Conservation (phyloP, 495 filamentous ascomycete genomes). For the Chaetomium tenue region DNA sequence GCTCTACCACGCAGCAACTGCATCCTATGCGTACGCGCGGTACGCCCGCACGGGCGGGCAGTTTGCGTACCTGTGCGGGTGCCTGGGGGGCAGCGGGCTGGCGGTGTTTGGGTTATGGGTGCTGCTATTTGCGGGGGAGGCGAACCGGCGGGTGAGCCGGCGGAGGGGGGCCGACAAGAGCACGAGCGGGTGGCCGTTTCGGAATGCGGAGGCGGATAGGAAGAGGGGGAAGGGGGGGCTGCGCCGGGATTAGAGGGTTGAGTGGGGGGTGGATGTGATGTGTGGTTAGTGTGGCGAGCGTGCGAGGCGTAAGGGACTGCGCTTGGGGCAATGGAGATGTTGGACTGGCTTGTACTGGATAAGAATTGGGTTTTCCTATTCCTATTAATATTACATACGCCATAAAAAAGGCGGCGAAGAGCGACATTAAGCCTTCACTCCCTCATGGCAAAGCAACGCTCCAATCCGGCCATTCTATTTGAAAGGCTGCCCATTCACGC, state of each 20-base stretch:
- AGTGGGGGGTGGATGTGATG: too few relatives aligned
- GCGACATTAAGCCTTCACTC: neutral
- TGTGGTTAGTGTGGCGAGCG: neutral
- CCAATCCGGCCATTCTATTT: neutral
- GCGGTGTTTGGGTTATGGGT: slow-evolving; percentile 69
- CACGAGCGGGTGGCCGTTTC: slow-evolving; percentile 79
- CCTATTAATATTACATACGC: too few relatives aligned
- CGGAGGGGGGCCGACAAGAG: slow-evolving; percentile 77
- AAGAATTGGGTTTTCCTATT: too few relatives aligned
- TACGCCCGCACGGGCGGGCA: slow-evolving; percentile 56
- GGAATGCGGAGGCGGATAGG: slow-evolving; percentile 49
- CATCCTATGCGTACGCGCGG: slow-evolving; percentile 67
- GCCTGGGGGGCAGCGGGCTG: slow-evolving; percentile 51
- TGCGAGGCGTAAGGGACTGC: neutral
- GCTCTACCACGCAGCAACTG: slow-evolving; percentile 59
- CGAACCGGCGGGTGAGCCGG: slow-evolving; percentile 58
- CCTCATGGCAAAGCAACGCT: neutral
- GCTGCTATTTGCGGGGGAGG: slow-evolving; percentile 65
- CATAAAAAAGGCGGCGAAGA: neutral
- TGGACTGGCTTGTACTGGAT: too few relatives aligned
- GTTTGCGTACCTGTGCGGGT: slow-evolving; percentile 54
- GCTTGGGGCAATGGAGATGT: too few relatives aligned
- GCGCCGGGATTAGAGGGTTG: neutral
- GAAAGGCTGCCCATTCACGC: neutral
- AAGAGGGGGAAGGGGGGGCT: slow-evolving; percentile 6